Percentiles rank a stretch among this genome's conserved stretches.
These are phyloP conservation scores for Mycena crocata DNA, from an alignment of 768 basidiomycete genomes.

Conservation along the genomic window DNA sequence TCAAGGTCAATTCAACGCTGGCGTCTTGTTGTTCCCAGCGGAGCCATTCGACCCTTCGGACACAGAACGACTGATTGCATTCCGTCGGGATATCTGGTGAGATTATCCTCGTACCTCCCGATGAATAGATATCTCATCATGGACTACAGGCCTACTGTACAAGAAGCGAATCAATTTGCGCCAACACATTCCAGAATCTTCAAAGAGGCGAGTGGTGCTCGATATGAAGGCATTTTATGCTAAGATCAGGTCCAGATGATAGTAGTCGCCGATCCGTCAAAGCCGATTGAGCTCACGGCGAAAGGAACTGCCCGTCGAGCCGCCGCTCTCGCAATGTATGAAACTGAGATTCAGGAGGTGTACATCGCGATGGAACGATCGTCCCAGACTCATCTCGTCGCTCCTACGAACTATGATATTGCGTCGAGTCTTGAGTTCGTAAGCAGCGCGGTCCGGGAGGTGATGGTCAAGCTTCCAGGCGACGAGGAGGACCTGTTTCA, in stretches of 20 bases:
- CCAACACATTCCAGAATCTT: constrained; percentile 60
- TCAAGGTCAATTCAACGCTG: constrained; percentile 47
- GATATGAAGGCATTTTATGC: not conserved
- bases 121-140: too few species aligned
- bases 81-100: constrained; percentile 40
- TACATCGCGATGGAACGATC: constrained; percentile 31
- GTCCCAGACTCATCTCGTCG: constrained; percentile 12
- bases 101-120: too few species aligned
- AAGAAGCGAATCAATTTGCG: constrained; percentile 52
- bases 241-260: constrained; percentile 11
- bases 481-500: constrained; percentile 55
- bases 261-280: constrained; percentile 9
- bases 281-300: constrained; percentile 22
- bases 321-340: constrained; percentile 32
- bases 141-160: constrained; percentile 49
- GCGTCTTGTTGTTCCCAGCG: constrained; percentile 48
- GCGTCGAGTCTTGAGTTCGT: constrained; percentile 42
- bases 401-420: constrained; percentile 15
- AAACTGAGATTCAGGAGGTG: constrained; percentile 38
- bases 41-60: constrained; percentile 40
- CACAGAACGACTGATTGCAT: constrained; percentile 31
- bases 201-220: constrained; percentile 49
- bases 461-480: constrained; percentile 38
- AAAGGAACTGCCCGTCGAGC: constrained; percentile 40
- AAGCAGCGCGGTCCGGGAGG: constrained; percentile 43